A percentile compares a stretch with the other conserved stretches of the same genome.
These are phyloP conservation scores for Cytospora piceicola DNA, from an alignment of 2,329 filamentous ascomycete genomes.

Conservation along the genomic window DNA sequence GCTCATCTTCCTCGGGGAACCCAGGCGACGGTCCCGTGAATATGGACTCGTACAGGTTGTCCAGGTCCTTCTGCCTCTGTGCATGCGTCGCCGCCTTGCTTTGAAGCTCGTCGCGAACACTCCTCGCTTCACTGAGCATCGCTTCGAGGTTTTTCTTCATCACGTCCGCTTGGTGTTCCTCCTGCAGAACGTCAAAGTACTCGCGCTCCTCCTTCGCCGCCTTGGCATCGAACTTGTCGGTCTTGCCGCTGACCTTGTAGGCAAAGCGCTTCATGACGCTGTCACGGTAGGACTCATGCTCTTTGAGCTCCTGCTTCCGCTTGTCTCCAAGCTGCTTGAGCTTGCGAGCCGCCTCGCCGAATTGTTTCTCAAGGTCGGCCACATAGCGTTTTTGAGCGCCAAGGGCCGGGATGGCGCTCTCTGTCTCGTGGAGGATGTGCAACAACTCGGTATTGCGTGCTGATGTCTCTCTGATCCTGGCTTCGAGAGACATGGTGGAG, in stretches of 20 bases:
- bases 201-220: slow-evolving; percentile 59
- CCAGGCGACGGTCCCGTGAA: slow-evolving; percentile 57
- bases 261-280: slow-evolving; percentile 55
- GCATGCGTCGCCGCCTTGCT: slow-evolving; percentile 41
- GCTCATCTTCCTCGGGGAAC: slow-evolving; percentile 57
- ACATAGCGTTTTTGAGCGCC: slow-evolving; percentile 51
- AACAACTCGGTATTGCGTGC: slow-evolving; percentile 50
- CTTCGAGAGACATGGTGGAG: slow-evolving; percentile 39
- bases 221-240: slow-evolving; percentile 52
- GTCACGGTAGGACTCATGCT: slow-evolving; percentile 58
- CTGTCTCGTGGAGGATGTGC: slow-evolving; percentile 50
- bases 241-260: slow-evolving; percentile 54
- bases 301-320: slow-evolving; percentile 52
- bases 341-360: slow-evolving; percentile 42
- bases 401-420: slow-evolving; percentile 52
- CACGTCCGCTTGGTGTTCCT: slow-evolving; percentile 50
- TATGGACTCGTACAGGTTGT: slow-evolving; percentile 56
- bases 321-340: slow-evolving; percentile 45
- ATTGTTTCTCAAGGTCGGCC: slow-evolving; percentile 48
- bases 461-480: slow-evolving; percentile 45
- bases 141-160: slow-evolving; percentile 45
- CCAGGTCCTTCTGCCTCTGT: slow-evolving; percentile 50
- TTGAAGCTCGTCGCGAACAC: slow-evolving; percentile 43
- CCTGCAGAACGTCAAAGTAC: slow-evolving; percentile 57
- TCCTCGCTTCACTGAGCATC: slow-evolving; percentile 47